Base-by-base conservation (phyloP, 495 filamentous ascomycete species). In the Aspergillus leporis region DNA sequence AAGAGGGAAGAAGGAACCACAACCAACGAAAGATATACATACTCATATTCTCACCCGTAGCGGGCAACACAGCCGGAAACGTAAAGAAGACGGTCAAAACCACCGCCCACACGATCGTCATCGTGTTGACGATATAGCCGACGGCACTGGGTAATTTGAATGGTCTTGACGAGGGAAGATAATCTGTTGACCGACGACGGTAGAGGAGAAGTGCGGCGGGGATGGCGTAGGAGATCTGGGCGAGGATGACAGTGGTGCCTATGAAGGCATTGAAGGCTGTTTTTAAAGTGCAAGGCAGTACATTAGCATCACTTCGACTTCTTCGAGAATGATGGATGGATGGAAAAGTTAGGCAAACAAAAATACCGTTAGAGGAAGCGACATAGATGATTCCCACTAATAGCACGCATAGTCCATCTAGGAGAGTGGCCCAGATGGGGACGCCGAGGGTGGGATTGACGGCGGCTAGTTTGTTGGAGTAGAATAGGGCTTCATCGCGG, bases 401-500 rank as follows among this genome's bases (percentile, higher is more conserved):
- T 16, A 68, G 51, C 1, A 70, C 63, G 21, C 57, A 51, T 14
- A 70, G n/a, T 3, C 65, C 63, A 25, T 71, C 55, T n/a, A 68
- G 60, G 5, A 68, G 2, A n/a, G 72, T 62, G 0, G 70, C 62
- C 51, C 56, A 64, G 14, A 68, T 34, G 6, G 71, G 73, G 5
- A 71, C 62, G 5, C 64, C 63, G 7, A 72, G 59, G 0, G 55
- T 25, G 1, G 62, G 53, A 31, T 65, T 61, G 1, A 71, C 54
- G 46, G 22, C 25, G 0, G 64, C 54, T 18, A 73, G 55, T 19
- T 60, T 51, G 4, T 36, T 19, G 0, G 71, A 72, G 47, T 60
- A 67, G 46, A 73, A 63, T 28, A 70, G 57, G 28, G 67, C 73
- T 25, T 72, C 61, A 53, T 78, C 76, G 48, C 74, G 67, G 19